A percentile compares a stretch with the other conserved stretches of the same genome.
phyloP scores from a whole-genome alignment of 2,329 filamentous ascomycete genomes.

The Amauroascus niger region DNA sequence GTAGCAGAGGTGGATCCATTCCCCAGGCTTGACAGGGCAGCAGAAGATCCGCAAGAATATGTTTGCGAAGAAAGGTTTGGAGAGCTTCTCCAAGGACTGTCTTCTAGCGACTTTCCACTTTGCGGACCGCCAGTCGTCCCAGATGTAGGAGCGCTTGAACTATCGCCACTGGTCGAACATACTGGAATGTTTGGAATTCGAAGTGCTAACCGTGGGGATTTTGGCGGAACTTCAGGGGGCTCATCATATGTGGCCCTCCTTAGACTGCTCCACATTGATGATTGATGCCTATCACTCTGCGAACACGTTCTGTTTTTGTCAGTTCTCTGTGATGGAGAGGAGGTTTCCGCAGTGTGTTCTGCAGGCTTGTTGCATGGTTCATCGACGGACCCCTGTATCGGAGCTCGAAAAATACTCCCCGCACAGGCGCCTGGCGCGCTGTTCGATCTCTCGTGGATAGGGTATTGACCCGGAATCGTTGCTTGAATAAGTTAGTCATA shows the following conservation, averaged over 20 bases:
- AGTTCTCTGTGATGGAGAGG: slow-evolving; percentile 5
- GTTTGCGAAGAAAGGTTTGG: background rate
- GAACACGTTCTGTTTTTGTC: slow-evolving; percentile 14
- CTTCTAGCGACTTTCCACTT: background rate
- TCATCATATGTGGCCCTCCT: slow-evolving; percentile 8
- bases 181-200: slow-evolving; percentile 13
- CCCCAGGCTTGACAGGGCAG: background rate
- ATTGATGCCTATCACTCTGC: slow-evolving; percentile 5
- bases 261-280: background rate
- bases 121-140: background rate
- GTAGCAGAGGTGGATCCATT: background rate
- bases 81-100: slow-evolving; percentile 5
- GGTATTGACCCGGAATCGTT: slow-evolving; percentile 24
- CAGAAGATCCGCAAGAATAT: background rate
- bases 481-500: slow-evolving; percentile 17
- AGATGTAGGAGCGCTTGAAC: slow-evolving; percentile 3
- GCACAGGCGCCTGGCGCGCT: slow-evolving; percentile 20
- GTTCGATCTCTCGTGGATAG: slow-evolving; percentile 22
- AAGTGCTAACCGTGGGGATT: slow-evolving; percentile 20
- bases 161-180: slow-evolving; percentile 8
- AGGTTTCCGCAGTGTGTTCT: slow-evolving; percentile 4
- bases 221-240: slow-evolving; percentile 23
- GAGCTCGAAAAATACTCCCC: slow-evolving; percentile 11
- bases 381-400: slow-evolving; percentile 11
- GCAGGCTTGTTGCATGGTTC: slow-evolving; percentile 13